Conservation (phyloP, 148 eudicot genomes). For the Polygonum aviculare region DNA sequence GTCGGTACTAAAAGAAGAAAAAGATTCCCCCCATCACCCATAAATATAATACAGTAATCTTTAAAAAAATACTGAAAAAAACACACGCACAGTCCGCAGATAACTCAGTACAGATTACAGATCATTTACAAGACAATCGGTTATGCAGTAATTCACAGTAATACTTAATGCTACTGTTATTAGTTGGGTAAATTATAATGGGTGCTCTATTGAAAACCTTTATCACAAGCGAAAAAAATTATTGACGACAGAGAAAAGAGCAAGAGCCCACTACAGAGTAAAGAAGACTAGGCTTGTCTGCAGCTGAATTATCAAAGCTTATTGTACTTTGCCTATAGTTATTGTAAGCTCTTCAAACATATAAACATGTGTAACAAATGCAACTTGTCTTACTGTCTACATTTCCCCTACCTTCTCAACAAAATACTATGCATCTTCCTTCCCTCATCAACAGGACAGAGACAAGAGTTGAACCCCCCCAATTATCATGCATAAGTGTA, state of each 20-base stretch:
- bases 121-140: not conserved
- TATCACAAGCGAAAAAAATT: too few relatives aligned
- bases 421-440: not conserved
- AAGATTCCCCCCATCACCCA: not conserved
- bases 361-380: not conserved
- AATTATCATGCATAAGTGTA: not conserved
- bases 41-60: not conserved
- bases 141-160: too few relatives aligned
- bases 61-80: not conserved
- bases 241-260: not conserved
- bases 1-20: constrained; percentile 1
- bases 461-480: not conserved
- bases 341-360: not conserved
- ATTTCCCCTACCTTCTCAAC: not conserved
- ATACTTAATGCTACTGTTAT: too few relatives aligned
- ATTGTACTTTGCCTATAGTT: not conserved
- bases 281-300: not conserved
- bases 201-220: not conserved
- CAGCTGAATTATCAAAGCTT: not conserved
- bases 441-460: not conserved
- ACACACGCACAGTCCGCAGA: not conserved
- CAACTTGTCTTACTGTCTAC: not conserved
- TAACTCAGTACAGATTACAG: not conserved
- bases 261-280: not conserved
- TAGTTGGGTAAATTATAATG: not conserved